Percentiles rank a stretch among this genome's conserved stretches.
These are phyloP conservation scores for Sporothrix euskadiensis DNA, from an alignment of 2,329 filamentous ascomycete species.

Conservation along the genomic window DNA sequence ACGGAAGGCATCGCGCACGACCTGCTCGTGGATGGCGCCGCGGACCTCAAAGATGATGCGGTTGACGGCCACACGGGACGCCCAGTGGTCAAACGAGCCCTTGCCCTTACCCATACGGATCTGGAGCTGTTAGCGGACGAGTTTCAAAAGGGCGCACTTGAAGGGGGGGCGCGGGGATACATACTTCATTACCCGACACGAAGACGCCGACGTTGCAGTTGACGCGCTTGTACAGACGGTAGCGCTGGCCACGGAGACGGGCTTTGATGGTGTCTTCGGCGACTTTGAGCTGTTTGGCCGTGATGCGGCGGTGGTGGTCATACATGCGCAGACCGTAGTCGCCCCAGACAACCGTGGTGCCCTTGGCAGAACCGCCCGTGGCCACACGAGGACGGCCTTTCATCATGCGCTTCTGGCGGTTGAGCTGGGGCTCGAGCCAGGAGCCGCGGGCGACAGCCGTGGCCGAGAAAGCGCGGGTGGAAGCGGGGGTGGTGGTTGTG, in stretches of 20 bases:
- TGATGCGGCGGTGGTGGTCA: constrained; percentile 90
- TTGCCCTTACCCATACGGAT: constrained; percentile 99
- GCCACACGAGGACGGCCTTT: constrained; percentile 86
- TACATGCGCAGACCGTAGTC: constrained; percentile 93
- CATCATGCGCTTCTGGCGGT: constrained; percentile 82
- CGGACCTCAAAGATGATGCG: constrained; percentile 91
- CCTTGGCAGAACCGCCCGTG: constrained; percentile 86
- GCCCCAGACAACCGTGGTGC: constrained; percentile 94
- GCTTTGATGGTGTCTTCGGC: constrained; percentile 92
- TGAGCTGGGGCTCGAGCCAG: constrained; percentile 78
- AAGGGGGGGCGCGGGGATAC: constrained; percentile 33
- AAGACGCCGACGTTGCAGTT: constrained; percentile 94
- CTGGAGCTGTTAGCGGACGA: constrained; percentile 41
- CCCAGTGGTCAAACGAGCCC: constrained; percentile 96
- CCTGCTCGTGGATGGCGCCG: constrained; percentile 89
- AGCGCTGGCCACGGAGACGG: constrained; percentile 85
- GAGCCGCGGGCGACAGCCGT: constrained; percentile 60
- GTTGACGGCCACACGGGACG: constrained; percentile 82
- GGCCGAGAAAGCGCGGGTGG: constrained; percentile 68
- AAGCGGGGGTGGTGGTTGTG: constrained; percentile 35
- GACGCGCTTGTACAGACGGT: constrained; percentile 87
- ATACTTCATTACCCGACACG: constrained; percentile 86
- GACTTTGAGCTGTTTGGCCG: constrained; percentile 80
- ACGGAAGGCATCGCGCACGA: constrained; percentile 89
- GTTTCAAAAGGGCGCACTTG: too few species aligned